phyloP scores from a whole-genome alignment of 768 basidiomycete genomes.

The Suillus occidentalis region DNA sequence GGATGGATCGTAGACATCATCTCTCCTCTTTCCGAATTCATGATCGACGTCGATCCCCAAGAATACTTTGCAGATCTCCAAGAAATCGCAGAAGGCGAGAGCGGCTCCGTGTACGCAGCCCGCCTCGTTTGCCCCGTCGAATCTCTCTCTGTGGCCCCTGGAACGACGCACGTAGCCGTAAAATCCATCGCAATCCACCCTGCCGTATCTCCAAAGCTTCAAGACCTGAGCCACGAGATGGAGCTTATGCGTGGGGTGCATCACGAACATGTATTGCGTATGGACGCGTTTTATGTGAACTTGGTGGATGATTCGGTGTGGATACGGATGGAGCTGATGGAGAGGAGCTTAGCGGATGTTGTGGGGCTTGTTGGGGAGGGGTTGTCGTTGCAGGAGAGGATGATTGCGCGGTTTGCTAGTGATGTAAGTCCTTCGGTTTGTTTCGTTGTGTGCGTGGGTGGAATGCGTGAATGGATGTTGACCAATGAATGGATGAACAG shows the following conservation, averaged over 20 bases:
- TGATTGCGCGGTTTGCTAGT: constrained; percentile 70
- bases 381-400: constrained; percentile 62
- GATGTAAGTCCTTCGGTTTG: constrained; percentile 57
- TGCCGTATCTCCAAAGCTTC: constrained; percentile 57
- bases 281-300: constrained; percentile 74
- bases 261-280: constrained; percentile 62
- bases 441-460: neutral
- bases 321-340: constrained; percentile 92
- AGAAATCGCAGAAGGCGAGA: constrained; percentile 85
- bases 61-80: constrained; percentile 64
- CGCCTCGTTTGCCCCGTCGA: constrained; percentile 23
- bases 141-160: constrained; percentile 19
- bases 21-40: constrained; percentile 56
- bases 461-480: neutral
- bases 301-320: constrained; percentile 59
- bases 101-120: constrained; percentile 64
- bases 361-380: constrained; percentile 63
- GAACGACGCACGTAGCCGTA: constrained; percentile 62
- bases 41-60: constrained; percentile 65
- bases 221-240: constrained; percentile 63
- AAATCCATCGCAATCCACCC: constrained; percentile 41
- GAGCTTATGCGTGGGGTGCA: constrained; percentile 53
- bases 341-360: constrained; percentile 82
- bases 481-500: constrained; percentile 35
- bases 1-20: constrained; percentile 66